phyloP scores from a whole-genome alignment of 2,329 filamentous ascomycete species.

The Fusarium scirpi region DNA sequence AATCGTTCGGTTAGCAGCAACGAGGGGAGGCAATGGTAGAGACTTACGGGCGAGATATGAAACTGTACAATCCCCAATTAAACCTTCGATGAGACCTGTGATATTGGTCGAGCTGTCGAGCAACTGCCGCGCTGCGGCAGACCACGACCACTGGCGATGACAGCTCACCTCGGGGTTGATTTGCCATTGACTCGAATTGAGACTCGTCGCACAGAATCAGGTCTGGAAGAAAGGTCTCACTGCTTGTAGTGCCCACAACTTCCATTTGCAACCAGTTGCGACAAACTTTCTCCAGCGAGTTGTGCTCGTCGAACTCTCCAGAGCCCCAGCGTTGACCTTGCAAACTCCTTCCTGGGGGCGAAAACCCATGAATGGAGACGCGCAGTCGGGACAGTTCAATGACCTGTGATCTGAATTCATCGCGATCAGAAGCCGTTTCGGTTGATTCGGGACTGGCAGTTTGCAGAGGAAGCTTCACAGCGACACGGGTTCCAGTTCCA shows the following conservation, averaged over 20 bases:
- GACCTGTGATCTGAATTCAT: slow-evolving; percentile 48
- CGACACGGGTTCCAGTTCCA: slow-evolving; percentile 53
- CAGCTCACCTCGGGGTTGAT: not conserved
- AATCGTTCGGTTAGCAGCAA: not conserved
- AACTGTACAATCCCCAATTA: slow-evolving; percentile 49
- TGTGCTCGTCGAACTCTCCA: slow-evolving; percentile 8
- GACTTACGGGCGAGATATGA: slow-evolving; percentile 55
- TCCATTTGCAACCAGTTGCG: slow-evolving; percentile 31
- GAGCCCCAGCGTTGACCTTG: slow-evolving; percentile 2
- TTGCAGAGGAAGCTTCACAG: slow-evolving; percentile 50
- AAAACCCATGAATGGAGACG: slow-evolving; percentile 31
- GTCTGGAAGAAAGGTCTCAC: slow-evolving; percentile 39
- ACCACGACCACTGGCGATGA: slow-evolving; percentile 49
- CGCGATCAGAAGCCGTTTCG: slow-evolving; percentile 15
- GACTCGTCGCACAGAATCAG: slow-evolving; percentile 43
- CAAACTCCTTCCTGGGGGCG: not conserved
- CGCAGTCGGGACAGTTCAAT: slow-evolving; percentile 49
- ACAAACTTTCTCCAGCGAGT: slow-evolving; percentile 19
- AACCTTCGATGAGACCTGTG: slow-evolving; percentile 34
- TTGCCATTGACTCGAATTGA: slow-evolving; percentile 2
- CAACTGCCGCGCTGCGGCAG: slow-evolving; percentile 49
- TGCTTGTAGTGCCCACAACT: slow-evolving; percentile 7
- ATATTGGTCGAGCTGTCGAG: slow-evolving; percentile 40
- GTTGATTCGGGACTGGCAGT: not conserved
- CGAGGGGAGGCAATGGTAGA: not conserved